Conservation (phyloP, 768 basidiomycete species). For the Termitomyces sp. region DNA sequence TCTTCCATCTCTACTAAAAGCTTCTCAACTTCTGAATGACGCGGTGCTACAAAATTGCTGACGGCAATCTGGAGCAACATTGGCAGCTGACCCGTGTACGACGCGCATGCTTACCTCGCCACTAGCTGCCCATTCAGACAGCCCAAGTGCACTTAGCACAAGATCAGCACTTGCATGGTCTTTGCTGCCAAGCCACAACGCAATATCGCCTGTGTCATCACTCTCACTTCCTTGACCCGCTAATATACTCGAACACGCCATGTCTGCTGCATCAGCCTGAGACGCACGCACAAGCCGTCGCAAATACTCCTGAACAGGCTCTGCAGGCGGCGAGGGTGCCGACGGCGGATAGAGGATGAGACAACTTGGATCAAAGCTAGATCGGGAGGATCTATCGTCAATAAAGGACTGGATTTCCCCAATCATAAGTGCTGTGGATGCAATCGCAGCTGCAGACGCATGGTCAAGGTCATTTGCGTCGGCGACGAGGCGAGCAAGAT, state of each 20-base stretch:
- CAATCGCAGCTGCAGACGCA: slow-evolving; percentile 10
- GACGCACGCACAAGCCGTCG: slow-evolving; percentile 34
- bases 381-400: slow-evolving; percentile 3
- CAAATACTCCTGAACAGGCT: slow-evolving; percentile 18
- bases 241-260: slow-evolving; percentile 48
- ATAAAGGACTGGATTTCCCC: slow-evolving; percentile 13
- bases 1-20: slow-evolving; percentile 14
- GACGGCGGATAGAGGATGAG: slow-evolving; percentile 19
- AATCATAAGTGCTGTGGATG: slow-evolving; percentile 17
- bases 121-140: slow-evolving; percentile 19
- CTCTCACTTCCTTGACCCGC: slow-evolving; percentile 52
- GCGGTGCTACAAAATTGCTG: background rate
- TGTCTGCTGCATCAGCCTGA: slow-evolving; percentile 33
- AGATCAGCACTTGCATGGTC: slow-evolving; percentile 21
- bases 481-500: slow-evolving; percentile 6
- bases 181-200: slow-evolving; percentile 47
- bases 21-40: slow-evolving; percentile 5
- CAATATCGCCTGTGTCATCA: slow-evolving; percentile 54
- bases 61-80: slow-evolving; percentile 1
- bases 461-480: slow-evolving; percentile 6
- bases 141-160: slow-evolving; percentile 31
- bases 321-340: slow-evolving; percentile 1
- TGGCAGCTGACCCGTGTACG: slow-evolving; percentile 7
- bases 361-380: slow-evolving; percentile 11
- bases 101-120: slow-evolving; percentile 12